Percentiles rank a stretch among this genome's conserved stretches.
Conservation (phyloP, 202 grass and related monocot species). For the Panicum virgatum region DNA sequence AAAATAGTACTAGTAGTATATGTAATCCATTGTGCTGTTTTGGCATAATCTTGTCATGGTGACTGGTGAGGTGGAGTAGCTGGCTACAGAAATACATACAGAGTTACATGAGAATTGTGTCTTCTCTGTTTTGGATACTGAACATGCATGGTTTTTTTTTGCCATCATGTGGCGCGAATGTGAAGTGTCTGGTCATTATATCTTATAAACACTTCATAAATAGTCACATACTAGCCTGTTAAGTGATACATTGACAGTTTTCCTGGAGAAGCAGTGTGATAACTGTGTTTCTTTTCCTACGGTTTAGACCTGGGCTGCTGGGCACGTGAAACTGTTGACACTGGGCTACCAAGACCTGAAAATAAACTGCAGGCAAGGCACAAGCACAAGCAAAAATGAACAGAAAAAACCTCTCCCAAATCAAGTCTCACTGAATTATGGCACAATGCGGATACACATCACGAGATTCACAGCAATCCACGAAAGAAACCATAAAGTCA, state of each 20-base stretch:
- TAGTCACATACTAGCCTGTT: background rate
- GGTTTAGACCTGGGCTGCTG: background rate
- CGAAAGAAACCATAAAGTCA: background rate
- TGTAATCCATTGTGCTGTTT: background rate
- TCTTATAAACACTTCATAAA: background rate
- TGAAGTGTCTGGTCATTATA: background rate
- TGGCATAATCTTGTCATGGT: background rate
- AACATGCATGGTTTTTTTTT: background rate
- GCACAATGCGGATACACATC: constrained; percentile 12
- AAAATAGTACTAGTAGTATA: background rate
- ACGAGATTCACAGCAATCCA: background rate
- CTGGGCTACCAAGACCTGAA: background rate
- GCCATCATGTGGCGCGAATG: background rate
- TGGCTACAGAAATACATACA: too few species aligned
- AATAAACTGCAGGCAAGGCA: background rate
- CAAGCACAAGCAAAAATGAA: background rate
- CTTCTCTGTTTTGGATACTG: background rate
- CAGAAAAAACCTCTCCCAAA: background rate
- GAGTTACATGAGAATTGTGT: background rate
- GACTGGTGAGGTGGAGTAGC: too few species aligned
- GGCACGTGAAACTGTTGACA: background rate
- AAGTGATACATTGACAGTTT: background rate
- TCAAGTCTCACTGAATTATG: constrained; percentile 27
- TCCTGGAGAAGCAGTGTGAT: background rate
- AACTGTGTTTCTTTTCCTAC: background rate